Evolutionary conservation across 495 filamentous ascomycete species (phyloP).

Genomic region (Neohortaea acidophila): DNA sequence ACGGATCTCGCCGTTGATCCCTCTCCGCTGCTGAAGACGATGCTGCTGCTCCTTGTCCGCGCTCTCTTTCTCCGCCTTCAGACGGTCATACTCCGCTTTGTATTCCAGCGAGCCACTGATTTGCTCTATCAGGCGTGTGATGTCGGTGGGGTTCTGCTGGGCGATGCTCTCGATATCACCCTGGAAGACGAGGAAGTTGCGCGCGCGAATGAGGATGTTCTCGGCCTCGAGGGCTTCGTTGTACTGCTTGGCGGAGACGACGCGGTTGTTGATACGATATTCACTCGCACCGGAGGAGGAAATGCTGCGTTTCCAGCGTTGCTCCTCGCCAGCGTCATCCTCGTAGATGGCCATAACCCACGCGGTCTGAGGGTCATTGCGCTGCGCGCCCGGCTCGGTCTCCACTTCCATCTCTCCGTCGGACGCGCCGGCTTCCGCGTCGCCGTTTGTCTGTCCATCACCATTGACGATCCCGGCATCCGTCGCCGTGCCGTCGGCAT

Average conservation of each 20-base stretch:
- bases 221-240: slow-evolving; percentile 85
- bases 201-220: slow-evolving; percentile 93
- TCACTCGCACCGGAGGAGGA: slow-evolving; percentile 80
- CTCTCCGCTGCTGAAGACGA: slow-evolving; percentile 73
- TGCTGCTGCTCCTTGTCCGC: slow-evolving; percentile 76
- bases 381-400: slow-evolving; percentile 32
- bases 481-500: slow-evolving; percentile 63
- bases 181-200: slow-evolving; percentile 97
- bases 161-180: slow-evolving; percentile 98
- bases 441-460: slow-evolving; percentile 36
- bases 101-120: slow-evolving; percentile 93
- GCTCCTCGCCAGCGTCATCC: slow-evolving; percentile 90
- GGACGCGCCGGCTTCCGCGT: slow-evolving; percentile 36
- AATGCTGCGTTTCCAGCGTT: slow-evolving; percentile 89
- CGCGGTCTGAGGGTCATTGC: slow-evolving; percentile 72
- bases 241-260: slow-evolving; percentile 81
- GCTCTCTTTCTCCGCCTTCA: slow-evolving; percentile 72
- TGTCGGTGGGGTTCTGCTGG: slow-evolving; percentile 76
- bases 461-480: slow-evolving; percentile 28
- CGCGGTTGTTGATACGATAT: slow-evolving; percentile 86
- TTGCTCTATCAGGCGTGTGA: slow-evolving; percentile 93
- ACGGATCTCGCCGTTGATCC: slow-evolving; percentile 95
- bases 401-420: slow-evolving; percentile 38
- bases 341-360: slow-evolving; percentile 99
- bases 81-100: slow-evolving; percentile 83